These are phyloP conservation scores for Cercospora berteroae DNA, from an alignment of 2,329 filamentous ascomycete species.

Conservation along the genomic window DNA sequence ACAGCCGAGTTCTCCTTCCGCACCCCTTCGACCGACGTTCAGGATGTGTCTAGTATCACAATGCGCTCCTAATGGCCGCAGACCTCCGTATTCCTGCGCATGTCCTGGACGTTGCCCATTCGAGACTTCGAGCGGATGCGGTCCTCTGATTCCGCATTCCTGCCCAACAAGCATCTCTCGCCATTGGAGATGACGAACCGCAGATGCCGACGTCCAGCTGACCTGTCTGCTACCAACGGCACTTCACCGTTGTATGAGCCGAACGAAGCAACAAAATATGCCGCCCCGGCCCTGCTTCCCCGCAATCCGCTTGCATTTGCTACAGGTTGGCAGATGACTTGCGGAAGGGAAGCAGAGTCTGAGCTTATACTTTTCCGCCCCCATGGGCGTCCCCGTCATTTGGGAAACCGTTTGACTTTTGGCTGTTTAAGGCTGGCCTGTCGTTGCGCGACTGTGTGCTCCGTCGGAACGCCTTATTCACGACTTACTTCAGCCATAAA, in stretches of 20 bases:
- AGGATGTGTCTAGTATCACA: neutral
- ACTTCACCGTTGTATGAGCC: neutral
- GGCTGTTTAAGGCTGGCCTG: neutral
- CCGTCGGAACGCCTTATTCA: neutral
- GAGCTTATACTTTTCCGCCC: neutral
- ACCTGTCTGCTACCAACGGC: neutral
- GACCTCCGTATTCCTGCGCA: neutral
- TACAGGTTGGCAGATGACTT: constrained; percentile 3
- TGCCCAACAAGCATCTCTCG: neutral
- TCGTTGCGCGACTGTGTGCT: neutral
- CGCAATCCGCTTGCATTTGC: neutral
- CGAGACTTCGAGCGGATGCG: neutral
- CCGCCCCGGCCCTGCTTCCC: neutral
- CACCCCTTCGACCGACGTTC: neutral
- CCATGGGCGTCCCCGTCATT: neutral
- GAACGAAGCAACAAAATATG: neutral
- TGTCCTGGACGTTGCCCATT: neutral
- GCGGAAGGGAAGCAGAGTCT: neutral
- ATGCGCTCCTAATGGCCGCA: neutral
- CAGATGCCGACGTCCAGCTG: neutral
- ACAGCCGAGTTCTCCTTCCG: neutral
- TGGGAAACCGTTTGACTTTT: neutral
- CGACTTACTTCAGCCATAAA: neutral
- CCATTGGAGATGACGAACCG: neutral
- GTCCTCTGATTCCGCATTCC: neutral